Percentiles rank a stretch among this genome's conserved stretches.
Conservation (phyloP, 345 rosid species). For the Excoecaria agallocha region DNA sequence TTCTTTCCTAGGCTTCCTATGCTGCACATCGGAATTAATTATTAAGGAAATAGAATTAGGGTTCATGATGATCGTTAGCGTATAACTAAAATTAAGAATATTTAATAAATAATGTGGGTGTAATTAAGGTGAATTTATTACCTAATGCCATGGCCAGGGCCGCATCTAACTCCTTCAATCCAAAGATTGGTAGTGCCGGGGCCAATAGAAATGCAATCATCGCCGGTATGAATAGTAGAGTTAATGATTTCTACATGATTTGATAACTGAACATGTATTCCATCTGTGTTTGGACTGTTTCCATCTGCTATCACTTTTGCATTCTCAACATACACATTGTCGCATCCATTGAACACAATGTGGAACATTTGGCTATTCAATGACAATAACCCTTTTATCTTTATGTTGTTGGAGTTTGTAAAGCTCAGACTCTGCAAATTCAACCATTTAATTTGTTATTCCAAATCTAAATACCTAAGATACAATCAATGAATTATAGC, state of each 20-base stretch:
- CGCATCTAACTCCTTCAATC: conserved; percentile 4
- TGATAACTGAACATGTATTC: conserved; percentile 14
- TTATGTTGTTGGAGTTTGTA: conserved; percentile 14
- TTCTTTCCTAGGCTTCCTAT: too few species aligned
- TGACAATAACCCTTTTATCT: conserved; percentile 7
- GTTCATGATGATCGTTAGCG: too few species aligned
- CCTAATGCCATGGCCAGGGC: conserved; percentile 18
- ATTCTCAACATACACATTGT: conserved; percentile 2
- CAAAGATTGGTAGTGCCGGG: conserved; percentile 10
- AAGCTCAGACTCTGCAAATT: conserved; percentile 15
- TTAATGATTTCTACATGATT: neutral
- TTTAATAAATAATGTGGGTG: too few species aligned
- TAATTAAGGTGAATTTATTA: neutral
- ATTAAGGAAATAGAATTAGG: too few species aligned
- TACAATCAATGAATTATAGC: neutral
- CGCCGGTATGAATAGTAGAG: neutral
- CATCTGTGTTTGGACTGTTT: conserved; percentile 16
- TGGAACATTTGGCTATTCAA: conserved; percentile 15
- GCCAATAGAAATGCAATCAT: conserved; percentile 17
- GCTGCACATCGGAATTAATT: too few species aligned
- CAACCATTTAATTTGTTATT: neutral
- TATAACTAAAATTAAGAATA: too few species aligned
- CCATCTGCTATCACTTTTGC: conserved; percentile 9
- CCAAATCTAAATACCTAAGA: neutral
- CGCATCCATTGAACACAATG: conserved; percentile 8